Evolutionary conservation across 164 flowering plant genomes (phyloP), one percentile per base, ranked within the genome.

Genomic region (Tetrastigma voinierianum): DNA sequence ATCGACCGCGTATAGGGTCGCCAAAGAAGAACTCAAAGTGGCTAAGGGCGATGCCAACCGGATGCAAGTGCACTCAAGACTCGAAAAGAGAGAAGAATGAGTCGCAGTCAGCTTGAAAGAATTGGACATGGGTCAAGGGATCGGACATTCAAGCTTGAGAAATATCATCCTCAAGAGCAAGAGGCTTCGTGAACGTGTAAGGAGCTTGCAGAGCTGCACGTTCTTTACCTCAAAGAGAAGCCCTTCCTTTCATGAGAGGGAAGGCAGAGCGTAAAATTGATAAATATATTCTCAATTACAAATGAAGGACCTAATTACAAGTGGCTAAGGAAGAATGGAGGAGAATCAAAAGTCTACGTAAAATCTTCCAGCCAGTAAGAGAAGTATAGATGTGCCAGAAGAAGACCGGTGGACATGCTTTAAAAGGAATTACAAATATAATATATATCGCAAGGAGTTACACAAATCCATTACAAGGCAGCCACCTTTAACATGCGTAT

Each of bases 201-300:
- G 93, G 73, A 96, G 72, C 87, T 96, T 8, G 98, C 98, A 44
- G 98, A 96, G 80, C 96, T 89, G 58, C 93, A 93, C 79, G 98
- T 93, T 51, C n/a, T n/a, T 83, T 90, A 2, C 84, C 93, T 46
- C 99, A 93, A 74, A 88, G 91, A 72, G 96, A 96, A 76, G 85
- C 87, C 14, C 90, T 59, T 78, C 86, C 13, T 74, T 80, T 46
- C 80, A 72, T 69, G 88, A 82, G 67, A 85, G 68, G 72, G 96
- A 88, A 70, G 61, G 51, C 92, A 88, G 62, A 80, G 72, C 70
- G 82, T 61, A 73, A 78, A 46, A 70, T 71, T 66, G 62, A 64
- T 82, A 14, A 59, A 59, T 66, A 9, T 56, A 70, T 72, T 80
- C 76, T 12, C 90, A 89, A 74, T 64, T 64, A 67, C 84, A 88